Base-by-base conservation (phyloP, 495 filamentous ascomycete genomes). In the Parathielavia appendiculata region DNA sequence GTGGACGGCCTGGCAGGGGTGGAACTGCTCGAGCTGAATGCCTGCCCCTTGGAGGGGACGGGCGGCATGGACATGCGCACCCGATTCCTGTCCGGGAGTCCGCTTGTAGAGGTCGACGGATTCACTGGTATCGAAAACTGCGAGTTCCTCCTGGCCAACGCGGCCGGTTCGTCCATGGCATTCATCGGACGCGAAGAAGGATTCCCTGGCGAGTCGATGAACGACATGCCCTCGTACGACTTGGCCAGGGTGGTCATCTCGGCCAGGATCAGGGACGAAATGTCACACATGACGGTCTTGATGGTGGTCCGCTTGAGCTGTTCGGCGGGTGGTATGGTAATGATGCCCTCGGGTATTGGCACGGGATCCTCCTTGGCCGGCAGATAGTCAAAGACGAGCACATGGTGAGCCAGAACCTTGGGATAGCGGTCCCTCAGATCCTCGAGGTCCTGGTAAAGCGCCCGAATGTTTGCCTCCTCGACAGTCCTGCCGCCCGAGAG, bases 281-380 rank as follows among this genome's bases (percentile, higher is more conserved):
- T 82, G 71, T 97, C 91, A 67, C 93, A 96, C 79, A 97, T 86
- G 60, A 95, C 82, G 3, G 90, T 96, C 71, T 93, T 96, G 77
- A 95, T 92, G 5, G 89, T 96, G n/a, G 90, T 95, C 45, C 84
- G 81, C 68, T 85, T 88, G 36, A 84, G 89, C 19, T 83, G 77
- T 56, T 86, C 79, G 17, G 77, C 76, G 0, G 85, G 80, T n/a
- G 91, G 91, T 16, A 98, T 83, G 51, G 84, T 79, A 38, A 88
- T 75, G 35, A 95, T 78, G 40, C 80, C 83, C 62, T 85, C 75
- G 40, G 80, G 81, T 20, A 88, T 69, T 44, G 72, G 69, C 55
- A 79, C 63, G 14, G 75, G 66, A 59, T 71, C 69, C 39, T 78
- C 71, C 40, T 60, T 62, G 32, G 70, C 59, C 40, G 73, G 67